A percentile compares a stretch with the other conserved stretches of the same genome.
Conservation (phyloP, 306 rosid species). For the Alnus rubra region DNA sequence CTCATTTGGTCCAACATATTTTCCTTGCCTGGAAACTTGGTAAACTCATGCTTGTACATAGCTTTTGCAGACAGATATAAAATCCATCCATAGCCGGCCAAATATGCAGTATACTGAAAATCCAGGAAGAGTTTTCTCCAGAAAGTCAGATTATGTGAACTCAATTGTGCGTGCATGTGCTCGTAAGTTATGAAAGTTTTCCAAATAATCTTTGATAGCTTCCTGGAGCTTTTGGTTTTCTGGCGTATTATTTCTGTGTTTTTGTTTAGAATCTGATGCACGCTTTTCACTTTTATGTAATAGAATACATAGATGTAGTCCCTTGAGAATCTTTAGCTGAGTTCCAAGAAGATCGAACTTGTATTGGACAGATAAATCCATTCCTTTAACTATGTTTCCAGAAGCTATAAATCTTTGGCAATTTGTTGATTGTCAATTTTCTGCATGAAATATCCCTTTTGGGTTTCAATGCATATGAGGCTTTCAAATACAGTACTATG, state of each 20-base stretch:
- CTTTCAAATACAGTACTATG: neutral
- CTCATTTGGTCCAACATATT: conserved; percentile 22
- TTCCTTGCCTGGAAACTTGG: conserved; percentile 15
- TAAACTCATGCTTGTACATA: conserved; percentile 30
- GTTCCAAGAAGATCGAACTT: conserved; percentile 14
- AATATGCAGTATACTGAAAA: conserved; percentile 69
- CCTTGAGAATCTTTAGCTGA: neutral
- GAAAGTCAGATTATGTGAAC: conserved; percentile 78
- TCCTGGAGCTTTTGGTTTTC: conserved; percentile 5
- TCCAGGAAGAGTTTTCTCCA: conserved; percentile 76
- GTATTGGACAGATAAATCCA: neutral
- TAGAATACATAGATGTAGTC: neutral
- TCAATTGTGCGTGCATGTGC: conserved; percentile 95
- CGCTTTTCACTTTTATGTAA: neutral
- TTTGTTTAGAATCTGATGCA: neutral
- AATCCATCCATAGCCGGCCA: conserved; percentile 74
- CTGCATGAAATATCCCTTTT: neutral
- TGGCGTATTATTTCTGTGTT: conserved; percentile 10
- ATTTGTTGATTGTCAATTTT: neutral
- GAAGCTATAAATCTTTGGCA: neutral
- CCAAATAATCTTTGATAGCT: conserved; percentile 20
- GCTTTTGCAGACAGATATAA: conserved; percentile 86
- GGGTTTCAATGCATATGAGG: neutral
- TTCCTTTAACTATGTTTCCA: neutral
- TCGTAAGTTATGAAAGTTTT: conserved; percentile 63